Evolutionary conservation across 306 rosid species (phyloP).

Genomic region (Begonia peltatifolia): DNA sequence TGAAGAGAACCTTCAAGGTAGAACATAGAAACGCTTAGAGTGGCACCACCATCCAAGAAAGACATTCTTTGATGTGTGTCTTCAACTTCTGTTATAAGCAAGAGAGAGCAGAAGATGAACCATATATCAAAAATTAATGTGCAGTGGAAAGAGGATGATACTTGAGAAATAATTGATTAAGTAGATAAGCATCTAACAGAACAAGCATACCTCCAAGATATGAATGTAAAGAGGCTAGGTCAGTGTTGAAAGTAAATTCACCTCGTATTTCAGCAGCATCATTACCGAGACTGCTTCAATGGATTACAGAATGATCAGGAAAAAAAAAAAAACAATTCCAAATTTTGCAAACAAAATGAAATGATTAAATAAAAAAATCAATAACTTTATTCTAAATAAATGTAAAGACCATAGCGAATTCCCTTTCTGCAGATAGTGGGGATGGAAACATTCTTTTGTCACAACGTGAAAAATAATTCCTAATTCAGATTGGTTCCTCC

Average conservation of each 20-base stretch:
- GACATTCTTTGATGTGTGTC: constrained; percentile 72
- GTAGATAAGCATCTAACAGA: constrained; percentile 1
- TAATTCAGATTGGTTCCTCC: too few species aligned
- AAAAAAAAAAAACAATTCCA: constrained; percentile 1
- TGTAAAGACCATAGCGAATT: too few species aligned
- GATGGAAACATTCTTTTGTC: too few species aligned
- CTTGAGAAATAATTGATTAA: not conserved
- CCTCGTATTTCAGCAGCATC: constrained; percentile 16
- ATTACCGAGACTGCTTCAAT: constrained; percentile 18
- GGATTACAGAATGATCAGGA: constrained; percentile 11
- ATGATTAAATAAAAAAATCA: too few species aligned
- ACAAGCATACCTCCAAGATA: constrained; percentile 75
- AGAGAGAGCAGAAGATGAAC: not conserved
- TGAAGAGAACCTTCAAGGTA: constrained; percentile 52
- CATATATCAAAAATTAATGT: not conserved
- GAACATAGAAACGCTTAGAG: constrained; percentile 57
- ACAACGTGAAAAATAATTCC: too few species aligned
- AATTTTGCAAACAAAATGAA: not conserved
- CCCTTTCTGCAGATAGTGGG: too few species aligned
- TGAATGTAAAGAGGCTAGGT: constrained; percentile 58
- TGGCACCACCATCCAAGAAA: constrained; percentile 69
- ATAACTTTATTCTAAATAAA: too few species aligned
- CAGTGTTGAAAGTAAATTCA: constrained; percentile 36
- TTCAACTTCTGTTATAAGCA: constrained; percentile 61
- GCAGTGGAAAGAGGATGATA: not conserved